A percentile compares a stretch with the other conserved stretches of the same genome.
Evolutionary conservation across 345 rosid genomes (phyloP).

Genomic region (Zanthoxylum bungeanum): DNA sequence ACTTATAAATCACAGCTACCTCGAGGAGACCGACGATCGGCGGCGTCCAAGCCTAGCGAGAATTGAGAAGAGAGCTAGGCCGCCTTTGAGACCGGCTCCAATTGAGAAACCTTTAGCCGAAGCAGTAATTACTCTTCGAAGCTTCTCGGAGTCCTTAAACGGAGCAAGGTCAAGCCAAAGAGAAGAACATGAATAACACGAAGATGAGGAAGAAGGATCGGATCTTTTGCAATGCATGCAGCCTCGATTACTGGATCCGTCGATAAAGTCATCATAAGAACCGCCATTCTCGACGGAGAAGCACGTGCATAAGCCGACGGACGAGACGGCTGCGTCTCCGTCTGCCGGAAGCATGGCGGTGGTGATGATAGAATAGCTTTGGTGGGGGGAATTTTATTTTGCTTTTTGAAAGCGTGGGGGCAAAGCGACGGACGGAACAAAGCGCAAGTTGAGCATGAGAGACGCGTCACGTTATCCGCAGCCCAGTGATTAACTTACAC

Average conservation of each 20-base stretch:
- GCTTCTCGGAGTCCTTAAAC: conserved; percentile 56
- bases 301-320: conserved; percentile 21
- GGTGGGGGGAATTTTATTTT: conserved; percentile 55
- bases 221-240: conserved; percentile 39
- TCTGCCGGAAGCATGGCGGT: conserved; percentile 30
- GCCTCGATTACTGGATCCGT: conserved; percentile 14
- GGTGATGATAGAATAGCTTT: conserved; percentile 26
- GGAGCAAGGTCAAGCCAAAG: conserved; percentile 26
- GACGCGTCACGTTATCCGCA: conserved; percentile 1
- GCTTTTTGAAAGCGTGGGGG: conserved; percentile 26
- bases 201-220: conserved; percentile 30
- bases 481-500: conserved; percentile 6
- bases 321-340: conserved; percentile 20
- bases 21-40: conserved; percentile 34
- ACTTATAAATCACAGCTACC: conserved; percentile 25
- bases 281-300: conserved; percentile 25
- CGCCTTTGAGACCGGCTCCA: conserved; percentile 96
- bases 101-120: conserved; percentile 80
- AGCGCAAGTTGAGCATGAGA: neutral
- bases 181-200: conserved; percentile 24
- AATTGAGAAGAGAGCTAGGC: conserved; percentile 77
- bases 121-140: conserved; percentile 62
- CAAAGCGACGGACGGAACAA: neutral
- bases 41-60: conserved; percentile 65
- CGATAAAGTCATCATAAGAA: conserved; percentile 15